These are phyloP conservation scores for Aspergillus hiratsukae DNA, from an alignment of 2,329 filamentous ascomycete species.

Conservation along the genomic window DNA sequence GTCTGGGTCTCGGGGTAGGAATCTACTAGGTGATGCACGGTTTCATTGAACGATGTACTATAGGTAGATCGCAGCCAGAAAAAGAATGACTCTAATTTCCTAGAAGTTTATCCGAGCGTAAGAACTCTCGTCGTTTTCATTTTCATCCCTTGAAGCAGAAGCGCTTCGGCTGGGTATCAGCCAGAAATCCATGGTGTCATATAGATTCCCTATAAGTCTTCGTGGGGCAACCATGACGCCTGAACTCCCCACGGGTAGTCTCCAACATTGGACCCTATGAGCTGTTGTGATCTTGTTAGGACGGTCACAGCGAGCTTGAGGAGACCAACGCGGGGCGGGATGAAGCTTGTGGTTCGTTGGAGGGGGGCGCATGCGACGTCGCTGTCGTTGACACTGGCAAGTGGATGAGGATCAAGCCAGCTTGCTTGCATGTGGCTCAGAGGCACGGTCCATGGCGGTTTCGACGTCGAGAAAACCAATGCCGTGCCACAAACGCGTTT, in stretches of 20 bases:
- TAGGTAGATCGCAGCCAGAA: background rate
- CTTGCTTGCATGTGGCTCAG: conserved; percentile 29
- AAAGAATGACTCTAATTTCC: background rate
- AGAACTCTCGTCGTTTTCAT: background rate
- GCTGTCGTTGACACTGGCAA: conserved; percentile 26
- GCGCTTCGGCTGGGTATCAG: conserved; percentile 11
- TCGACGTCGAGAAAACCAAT: conserved; percentile 29
- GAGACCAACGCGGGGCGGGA: no score
- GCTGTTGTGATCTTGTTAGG: no score
- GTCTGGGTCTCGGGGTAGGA: conserved; percentile 16
- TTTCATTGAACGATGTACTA: conserved; percentile 5
- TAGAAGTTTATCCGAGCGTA: background rate
- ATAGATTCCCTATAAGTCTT: conserved; percentile 25
- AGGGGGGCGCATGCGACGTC: conserved; percentile 14
- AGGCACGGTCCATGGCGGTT: conserved; percentile 26
- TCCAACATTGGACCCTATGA: conserved; percentile 2
- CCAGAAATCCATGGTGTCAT: conserved; percentile 20
- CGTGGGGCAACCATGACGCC: conserved; percentile 25
- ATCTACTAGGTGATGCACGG: conserved; percentile 1
- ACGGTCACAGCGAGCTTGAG: no score
- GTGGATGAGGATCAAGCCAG: conserved; percentile 24
- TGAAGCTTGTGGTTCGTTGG: no score
- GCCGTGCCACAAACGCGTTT: conserved; percentile 26
- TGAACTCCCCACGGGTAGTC: conserved; percentile 11
- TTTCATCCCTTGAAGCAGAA: background rate